Evolutionary conservation across 148 eudicot species (phyloP), one percentile per base, ranked within the genome.

Genomic region (Heliosperma pusillum): DNA sequence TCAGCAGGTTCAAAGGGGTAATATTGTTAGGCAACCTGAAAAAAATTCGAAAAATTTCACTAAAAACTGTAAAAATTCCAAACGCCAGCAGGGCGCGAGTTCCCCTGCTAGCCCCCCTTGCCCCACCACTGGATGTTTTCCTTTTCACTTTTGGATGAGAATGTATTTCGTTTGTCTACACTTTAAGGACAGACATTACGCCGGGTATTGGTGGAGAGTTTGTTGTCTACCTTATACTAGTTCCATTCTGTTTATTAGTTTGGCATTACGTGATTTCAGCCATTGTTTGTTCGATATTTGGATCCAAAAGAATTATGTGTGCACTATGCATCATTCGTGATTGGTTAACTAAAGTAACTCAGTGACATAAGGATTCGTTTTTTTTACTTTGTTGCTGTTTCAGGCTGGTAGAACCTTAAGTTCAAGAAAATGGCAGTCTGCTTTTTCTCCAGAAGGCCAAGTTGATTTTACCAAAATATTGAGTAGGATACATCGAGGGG

Each of bases 331-430:
- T 33, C 15, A 24, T 45, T 61, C 36, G 33, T n/a, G 10, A n/a
- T 44, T 74, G 52, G 16, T 57, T 29, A 13, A 64, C 30, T 3
- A 63, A 12, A 11, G 40, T 4, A 30, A 3, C 63, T 59, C 50
- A 30, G 69, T 65, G 13, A 50, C 25, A 20, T 67, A 16, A 47
- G 42, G 40, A 15, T 10, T 70, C 42, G n/a, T n/a, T n/a, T 19
- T 33, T 15, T 36, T 13, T 50, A 9, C 47, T 21, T 40, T 21
- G 25, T 69, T 57, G 73, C 66, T 27, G 17, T 52, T 78, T 30
- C 82, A 95, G 98, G 87, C 89, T 80, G 98, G 98, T 12, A 91
- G 85, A 82, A 91, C 97, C 5, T 86, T 94, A 67, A 94, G 98
- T 78, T 88, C 60, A 58, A 86, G 98, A 66, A 94, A 89, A 78